Base-by-base conservation (phyloP, 139 green algal species). In the Haematococcus lacustris region DNA sequence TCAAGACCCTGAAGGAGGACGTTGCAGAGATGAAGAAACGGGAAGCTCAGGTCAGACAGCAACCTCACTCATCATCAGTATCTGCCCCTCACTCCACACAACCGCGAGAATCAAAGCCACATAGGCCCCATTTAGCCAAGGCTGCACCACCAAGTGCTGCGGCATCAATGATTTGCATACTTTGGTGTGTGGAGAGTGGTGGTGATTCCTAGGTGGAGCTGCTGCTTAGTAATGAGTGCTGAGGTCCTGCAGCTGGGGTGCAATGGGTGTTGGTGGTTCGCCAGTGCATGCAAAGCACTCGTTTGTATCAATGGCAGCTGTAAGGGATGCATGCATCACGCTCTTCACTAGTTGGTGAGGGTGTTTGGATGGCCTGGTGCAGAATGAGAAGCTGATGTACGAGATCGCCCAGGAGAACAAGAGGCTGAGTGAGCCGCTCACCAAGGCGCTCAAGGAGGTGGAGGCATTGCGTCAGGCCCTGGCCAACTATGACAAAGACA, bases 1-100 rank as follows among this genome's bases (percentile, higher is more conserved):
- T 97, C 79, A 96, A 96, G 84, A 88, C 88, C 23, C 83, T 92
- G 13, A 93, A 95, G 80, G 92, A 96, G 74, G 91, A 96, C 53
- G 88, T 95, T 39, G 83, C 87, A 1, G 91, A 94, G 71, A 93
- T 96, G 88, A 95, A 94, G 77, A 91, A 90, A 79, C 86, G 85
- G 23, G 92, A 96, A 77, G 87, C 84, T 1, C 77, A 89, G 60
- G 60, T 66, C n/a, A 32, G 21, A 32, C 13, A 57, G 47, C 21
- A 21, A 21, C 21, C 13, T 57, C 13, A 28, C 21, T 21, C 47
- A 57, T 17, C 47, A 57, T 21, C 13, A 13, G 13, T 57, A 21
- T 57, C 47, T 57, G 47, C 21, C 47, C 47, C 13, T 57, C 21
- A 57, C 47, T 28, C 13, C 13, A 57, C 47, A 57, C 13, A 28